These are phyloP conservation scores for Ustilago cynodontis DNA, from an alignment of 1,284 basidiomycete species.

Conservation along the genomic window DNA sequence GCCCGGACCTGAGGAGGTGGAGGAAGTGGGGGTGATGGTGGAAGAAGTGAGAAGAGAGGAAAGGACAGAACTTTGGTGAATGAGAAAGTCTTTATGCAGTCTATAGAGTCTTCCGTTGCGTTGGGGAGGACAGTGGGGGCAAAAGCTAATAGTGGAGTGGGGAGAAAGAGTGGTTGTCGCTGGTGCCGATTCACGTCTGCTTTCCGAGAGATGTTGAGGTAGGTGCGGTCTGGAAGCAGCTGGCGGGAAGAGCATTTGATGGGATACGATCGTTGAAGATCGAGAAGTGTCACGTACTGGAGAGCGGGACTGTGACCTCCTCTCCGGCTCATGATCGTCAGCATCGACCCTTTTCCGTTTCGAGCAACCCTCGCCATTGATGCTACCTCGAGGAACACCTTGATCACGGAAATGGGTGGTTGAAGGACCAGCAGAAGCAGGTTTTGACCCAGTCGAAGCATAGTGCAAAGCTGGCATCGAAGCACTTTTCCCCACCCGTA, in stretches of 20 bases:
- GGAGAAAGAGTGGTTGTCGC: not conserved
- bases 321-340: not conserved
- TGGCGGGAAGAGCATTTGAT: no score
- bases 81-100: slow-evolving; percentile 17
- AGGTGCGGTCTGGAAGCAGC: not conserved
- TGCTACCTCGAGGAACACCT: not conserved
- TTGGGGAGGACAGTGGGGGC: not conserved
- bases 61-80: slow-evolving; percentile 3
- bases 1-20: not conserved
- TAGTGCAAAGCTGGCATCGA: not conserved
- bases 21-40: not conserved
- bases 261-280: no score
- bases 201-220: not conserved
- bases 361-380: not conserved
- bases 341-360: not conserved
- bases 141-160: not conserved
- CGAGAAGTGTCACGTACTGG: no score
- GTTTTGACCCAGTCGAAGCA: not conserved
- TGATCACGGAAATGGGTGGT: not conserved
- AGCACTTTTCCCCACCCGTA: not conserved
- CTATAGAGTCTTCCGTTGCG: not conserved
- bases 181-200: slow-evolving; percentile 17
- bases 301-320: no score
- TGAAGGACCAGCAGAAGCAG: not conserved
- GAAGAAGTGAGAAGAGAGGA: not conserved